Evolutionary conservation across 495 filamentous ascomycete species (phyloP).

Genomic region (Aspergillus diversus): DNA sequence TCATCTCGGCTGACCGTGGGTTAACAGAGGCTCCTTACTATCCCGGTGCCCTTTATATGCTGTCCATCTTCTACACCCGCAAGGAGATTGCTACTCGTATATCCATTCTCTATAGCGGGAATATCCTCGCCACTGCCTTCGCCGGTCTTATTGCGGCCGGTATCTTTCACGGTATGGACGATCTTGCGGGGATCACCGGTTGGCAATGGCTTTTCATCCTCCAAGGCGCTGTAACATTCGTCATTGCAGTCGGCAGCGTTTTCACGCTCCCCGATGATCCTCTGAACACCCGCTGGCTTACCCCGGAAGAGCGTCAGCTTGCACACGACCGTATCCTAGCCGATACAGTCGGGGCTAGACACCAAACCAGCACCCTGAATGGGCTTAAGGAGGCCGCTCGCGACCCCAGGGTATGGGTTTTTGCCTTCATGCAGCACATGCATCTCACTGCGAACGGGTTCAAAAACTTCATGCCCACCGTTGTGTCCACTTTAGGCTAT

Average conservation of each 20-base stretch:
- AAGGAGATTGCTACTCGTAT: conserved; percentile 50
- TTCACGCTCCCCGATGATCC: conserved; percentile 75
- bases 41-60: conserved; percentile 46
- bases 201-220: conserved; percentile 76
- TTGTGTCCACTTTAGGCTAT: conserved; percentile 56
- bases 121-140: conserved; percentile 48
- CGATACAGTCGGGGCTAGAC: conserved; percentile 39
- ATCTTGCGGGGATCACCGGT: conserved; percentile 58
- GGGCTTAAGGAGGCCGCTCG: conserved; percentile 26
- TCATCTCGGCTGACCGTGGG: conserved; percentile 17
- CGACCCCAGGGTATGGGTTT: conserved; percentile 45
- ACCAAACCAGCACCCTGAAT: conserved; percentile 20
- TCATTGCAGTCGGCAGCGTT: conserved; percentile 67
- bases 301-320: conserved; percentile 19
- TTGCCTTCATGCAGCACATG: conserved; percentile 33
- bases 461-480: conserved; percentile 60
- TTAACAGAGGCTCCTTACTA: conserved; percentile 49
- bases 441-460: conserved; percentile 40
- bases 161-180: conserved; percentile 29
- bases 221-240: conserved; percentile 68
- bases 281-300: conserved; percentile 23
- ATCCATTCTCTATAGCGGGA: conserved; percentile 47
- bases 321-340: conserved; percentile 22
- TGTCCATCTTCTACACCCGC: conserved; percentile 50
- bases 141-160: conserved; percentile 52